Evolutionary conservation across 352 stramenopile genomes (phyloP), one percentile per base, ranked within the genome.

Genomic region (Phytophthora sojae): DNA sequence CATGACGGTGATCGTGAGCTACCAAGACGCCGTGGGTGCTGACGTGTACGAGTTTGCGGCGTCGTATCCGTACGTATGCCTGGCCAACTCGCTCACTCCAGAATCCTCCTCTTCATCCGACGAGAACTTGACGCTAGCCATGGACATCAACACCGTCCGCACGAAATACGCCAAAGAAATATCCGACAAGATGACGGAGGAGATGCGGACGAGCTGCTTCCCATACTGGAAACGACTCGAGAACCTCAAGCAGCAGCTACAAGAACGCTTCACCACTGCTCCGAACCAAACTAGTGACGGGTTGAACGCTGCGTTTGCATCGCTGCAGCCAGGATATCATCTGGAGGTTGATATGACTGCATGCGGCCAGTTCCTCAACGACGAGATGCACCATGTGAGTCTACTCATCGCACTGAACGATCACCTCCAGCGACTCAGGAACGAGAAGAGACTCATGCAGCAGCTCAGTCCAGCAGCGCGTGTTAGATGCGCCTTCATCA

Each of bases 11-110:
- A 57, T 12, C 2, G 79, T 83, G 12, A 47, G 47, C 15, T 88
- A 76, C 15, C 75, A 89, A 37, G 79, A 89, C 23, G 57, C 73
- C 2, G 54, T 87, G 9, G 79, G 63, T 0, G 64, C 60, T 21
- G 77, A 89, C 17, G 68, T 86, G 0, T 81, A 83, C 19, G 81
- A 89, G 25, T 88, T 89, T 30, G 81, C 81, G 37, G 71, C 79
- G 0, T 77, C 68, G 1, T 80, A 80, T n/a, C 77, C 80, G 17
- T 88, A 82, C 57, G 57, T 76, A 14, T 82, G 81, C 58, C 29
- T 82, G 25, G 19, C 67, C 17, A 64, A 47, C 12, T 45, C 67
- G 0, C 42, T 73, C 25, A 17, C 23, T 17, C 44, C 60, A 29
- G 60, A 62, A 26, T 64, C 57, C 7, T 55, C 65, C 0, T 42